Evolutionary conservation across 1,139 yeast genomes (phyloP), one percentile per base, ranked within the genome.

Genomic region (Nakaseomyces sp.): DNA sequence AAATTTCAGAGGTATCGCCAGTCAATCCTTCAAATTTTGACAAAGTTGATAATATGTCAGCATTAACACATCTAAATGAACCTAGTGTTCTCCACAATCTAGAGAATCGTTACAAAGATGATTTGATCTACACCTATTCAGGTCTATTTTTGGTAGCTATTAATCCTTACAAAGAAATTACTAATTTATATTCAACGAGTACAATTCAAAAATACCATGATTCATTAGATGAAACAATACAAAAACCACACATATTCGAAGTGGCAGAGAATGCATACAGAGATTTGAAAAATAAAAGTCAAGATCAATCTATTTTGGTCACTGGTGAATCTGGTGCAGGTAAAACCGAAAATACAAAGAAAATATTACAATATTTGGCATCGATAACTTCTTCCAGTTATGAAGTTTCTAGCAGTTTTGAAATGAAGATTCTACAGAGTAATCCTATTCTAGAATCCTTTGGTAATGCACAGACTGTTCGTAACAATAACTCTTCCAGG

Each of bases 301-400:
- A 79, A 56, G 84, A 89, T 63, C 98, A 93, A 65, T 81, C 94
- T 13, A 87, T 93, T 43, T 70, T 93, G 44, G 97, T 93, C 10
- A 93, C 98, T 1, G 99, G 99, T 49, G 99, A 93, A 62, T 84
- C 95, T 24, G 99, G 98, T 49, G 98, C 98, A 0, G 98, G 98
- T 46, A 91, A 91, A 63, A 91, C 98, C 0, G 98, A 91, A 66
- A 91, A 87, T 55, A 91, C 98, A n/a, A 91, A 91, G 63, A 87
- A 85, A 58, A 89, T 91, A 47, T 84, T 93, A 51, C 97, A 89
- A 63, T 91, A 88, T 63, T 71, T 93, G 45, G 87, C 96, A 0
- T 80, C 89, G 5, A 79, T 87, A 33, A 79, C 91, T 1, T 58
- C 73, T 2, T 42, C 52, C 8, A 4, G 22, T 9, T 25, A 37